phyloP scores from a whole-genome alignment of 148 eudicot species.

The Mesembryanthemum crystallinum region DNA sequence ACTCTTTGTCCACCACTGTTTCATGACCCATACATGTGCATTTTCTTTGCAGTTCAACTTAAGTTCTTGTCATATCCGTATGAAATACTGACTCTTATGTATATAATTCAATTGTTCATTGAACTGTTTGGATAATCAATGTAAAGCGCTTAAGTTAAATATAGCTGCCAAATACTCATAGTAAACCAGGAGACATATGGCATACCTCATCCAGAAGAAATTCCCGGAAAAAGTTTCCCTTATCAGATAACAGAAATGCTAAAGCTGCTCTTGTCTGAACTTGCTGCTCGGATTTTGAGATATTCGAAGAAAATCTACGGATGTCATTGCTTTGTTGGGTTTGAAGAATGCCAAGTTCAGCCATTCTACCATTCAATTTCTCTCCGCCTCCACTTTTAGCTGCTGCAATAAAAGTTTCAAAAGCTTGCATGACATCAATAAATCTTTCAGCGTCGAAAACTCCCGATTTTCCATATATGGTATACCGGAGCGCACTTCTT shows the following conservation, averaged over 20 bases:
- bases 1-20: too few species aligned
- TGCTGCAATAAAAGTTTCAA: slow-evolving; percentile 81
- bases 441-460: slow-evolving; percentile 98
- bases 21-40: too few species aligned
- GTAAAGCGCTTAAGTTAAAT: not conserved
- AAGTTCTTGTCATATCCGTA: not conserved
- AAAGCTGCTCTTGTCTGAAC: slow-evolving; percentile 89
- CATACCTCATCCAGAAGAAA: slow-evolving; percentile 96
- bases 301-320: slow-evolving; percentile 36
- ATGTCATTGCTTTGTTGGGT: slow-evolving; percentile 37
- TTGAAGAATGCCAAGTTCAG: slow-evolving; percentile 87
- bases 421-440: slow-evolving; percentile 99
- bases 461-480: slow-evolving; percentile 92
- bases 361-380: slow-evolving; percentile 74
- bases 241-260: slow-evolving; percentile 74
- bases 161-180: not conserved
- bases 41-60: too few species aligned
- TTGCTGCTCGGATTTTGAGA: slow-evolving; percentile 50
- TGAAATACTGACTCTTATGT: not conserved
- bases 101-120: not conserved
- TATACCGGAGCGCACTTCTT: slow-evolving; percentile 88
- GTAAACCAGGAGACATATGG: not conserved
- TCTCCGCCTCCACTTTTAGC: slow-evolving; percentile 99
- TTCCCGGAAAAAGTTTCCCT: slow-evolving; percentile 91
- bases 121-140: not conserved